A percentile compares a stretch with the other conserved stretches of the same genome.
Evolutionary conservation across 2,329 filamentous ascomycete species (phyloP).

Genomic region (Hypoxylon sp.): DNA sequence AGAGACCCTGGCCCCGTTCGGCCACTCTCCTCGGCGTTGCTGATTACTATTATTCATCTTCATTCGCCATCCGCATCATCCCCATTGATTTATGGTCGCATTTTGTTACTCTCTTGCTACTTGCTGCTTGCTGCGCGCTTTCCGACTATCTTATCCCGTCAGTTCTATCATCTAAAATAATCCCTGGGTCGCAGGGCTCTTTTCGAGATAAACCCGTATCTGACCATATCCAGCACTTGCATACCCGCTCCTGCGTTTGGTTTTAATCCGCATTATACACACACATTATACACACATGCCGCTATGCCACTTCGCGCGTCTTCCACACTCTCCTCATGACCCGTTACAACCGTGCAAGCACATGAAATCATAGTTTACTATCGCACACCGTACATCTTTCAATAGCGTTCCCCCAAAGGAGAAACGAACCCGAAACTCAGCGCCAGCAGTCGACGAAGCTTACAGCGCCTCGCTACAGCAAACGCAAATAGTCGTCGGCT

Average conservation of each 20-base stretch:
- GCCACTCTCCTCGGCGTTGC: constrained; percentile 47
- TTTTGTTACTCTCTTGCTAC: constrained; percentile 43
- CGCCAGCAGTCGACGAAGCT: constrained; percentile 29
- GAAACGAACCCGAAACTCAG: constrained; percentile 37
- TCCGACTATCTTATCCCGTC: constrained; percentile 42
- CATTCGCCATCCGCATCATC: constrained; percentile 42
- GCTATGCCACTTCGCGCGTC: constrained; percentile 32
- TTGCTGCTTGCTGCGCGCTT: constrained; percentile 41
- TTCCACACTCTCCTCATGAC: constrained; percentile 19
- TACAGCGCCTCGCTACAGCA: constrained; percentile 29
- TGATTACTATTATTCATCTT: constrained; percentile 48
- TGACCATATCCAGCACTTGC: constrained; percentile 48
- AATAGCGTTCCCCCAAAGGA: constrained; percentile 23
- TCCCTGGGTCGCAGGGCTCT: constrained; percentile 40
- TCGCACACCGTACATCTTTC: constrained; percentile 11
- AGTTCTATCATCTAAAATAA: constrained; percentile 31
- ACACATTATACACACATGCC: constrained; percentile 46
- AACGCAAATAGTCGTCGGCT: constrained; percentile 33
- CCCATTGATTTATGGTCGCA: constrained; percentile 45
- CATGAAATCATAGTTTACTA: constrained; percentile 13
- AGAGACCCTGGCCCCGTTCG: constrained; percentile 44
- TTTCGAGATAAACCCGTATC: constrained; percentile 45
- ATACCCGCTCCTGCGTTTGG: constrained; percentile 51
- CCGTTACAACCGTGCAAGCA: constrained; percentile 31
- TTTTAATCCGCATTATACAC: constrained; percentile 46